These are phyloP conservation scores for Pholiota molesta DNA, from an alignment of 768 basidiomycete genomes.

Conservation along the genomic window DNA sequence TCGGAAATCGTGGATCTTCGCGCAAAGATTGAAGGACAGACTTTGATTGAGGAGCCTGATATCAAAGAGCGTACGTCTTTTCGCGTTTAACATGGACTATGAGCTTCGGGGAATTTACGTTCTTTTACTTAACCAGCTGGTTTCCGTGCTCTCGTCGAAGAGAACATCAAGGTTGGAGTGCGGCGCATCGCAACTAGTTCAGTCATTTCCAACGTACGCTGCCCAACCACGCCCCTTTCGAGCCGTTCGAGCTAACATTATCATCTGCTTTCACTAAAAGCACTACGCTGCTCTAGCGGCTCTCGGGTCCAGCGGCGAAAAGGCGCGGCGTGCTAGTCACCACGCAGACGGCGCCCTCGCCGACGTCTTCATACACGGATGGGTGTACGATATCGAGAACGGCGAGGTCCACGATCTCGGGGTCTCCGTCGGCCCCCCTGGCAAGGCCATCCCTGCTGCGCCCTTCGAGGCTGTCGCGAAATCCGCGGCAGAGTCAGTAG, in stretches of 20 bases:
- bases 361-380: conserved; percentile 52
- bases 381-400: conserved; percentile 60
- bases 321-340: conserved; percentile 13
- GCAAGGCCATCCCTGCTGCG: conserved; percentile 31
- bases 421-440: conserved; percentile 41
- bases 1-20: conserved; percentile 39
- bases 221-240: not conserved
- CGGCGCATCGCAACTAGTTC: conserved; percentile 28
- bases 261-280: conserved; percentile 5
- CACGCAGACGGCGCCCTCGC: conserved; percentile 14
- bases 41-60: conserved; percentile 27
- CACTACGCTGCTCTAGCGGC: conserved; percentile 25
- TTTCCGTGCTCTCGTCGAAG: conserved; percentile 47
- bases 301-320: not conserved
- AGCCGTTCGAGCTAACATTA: not conserved
- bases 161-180: conserved; percentile 41
- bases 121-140: conserved; percentile 29
- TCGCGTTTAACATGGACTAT: not conserved
- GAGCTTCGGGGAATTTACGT: not conserved
- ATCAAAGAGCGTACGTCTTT: conserved; percentile 33
- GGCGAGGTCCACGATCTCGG: conserved; percentile 53
- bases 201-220: conserved; percentile 31
- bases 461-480: conserved; percentile 24
- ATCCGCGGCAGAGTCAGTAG: not conserved
- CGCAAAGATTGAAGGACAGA: conserved; percentile 20